phyloP scores from a whole-genome alignment of 2,329 filamentous ascomycete genomes.

The Cercospora zeae-maydis region DNA sequence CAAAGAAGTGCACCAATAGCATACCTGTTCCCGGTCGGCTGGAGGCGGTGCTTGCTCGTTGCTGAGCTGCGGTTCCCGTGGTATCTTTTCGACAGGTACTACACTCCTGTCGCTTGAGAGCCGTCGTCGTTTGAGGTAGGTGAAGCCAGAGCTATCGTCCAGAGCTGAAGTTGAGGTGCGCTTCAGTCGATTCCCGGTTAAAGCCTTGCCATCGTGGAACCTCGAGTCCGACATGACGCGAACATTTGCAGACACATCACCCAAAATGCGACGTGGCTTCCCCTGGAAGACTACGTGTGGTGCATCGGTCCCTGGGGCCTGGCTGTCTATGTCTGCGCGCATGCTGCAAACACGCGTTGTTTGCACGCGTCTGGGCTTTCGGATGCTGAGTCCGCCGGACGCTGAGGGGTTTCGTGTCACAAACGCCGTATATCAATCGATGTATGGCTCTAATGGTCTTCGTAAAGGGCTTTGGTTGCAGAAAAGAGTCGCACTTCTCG shows the following conservation, averaged over 20 bases:
- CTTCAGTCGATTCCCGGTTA: conserved; percentile 35
- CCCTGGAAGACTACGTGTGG: conserved; percentile 7
- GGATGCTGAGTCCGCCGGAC: not conserved
- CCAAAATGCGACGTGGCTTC: conserved; percentile 27
- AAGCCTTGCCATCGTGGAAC: conserved; percentile 23
- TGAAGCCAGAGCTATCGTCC: conserved; percentile 34
- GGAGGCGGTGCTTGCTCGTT: not conserved
- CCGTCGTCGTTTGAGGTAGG: conserved; percentile 35
- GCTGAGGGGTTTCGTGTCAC: not conserved
- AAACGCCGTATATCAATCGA: not conserved
- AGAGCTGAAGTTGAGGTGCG: conserved; percentile 32
- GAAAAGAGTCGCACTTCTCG: too few relatives aligned
- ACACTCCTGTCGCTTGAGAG: conserved; percentile 17
- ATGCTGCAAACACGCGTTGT: conserved; percentile 6
- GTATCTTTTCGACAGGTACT: not conserved
- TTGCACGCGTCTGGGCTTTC: conserved; percentile 9
- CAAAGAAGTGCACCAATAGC: not conserved
- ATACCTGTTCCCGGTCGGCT: conserved; percentile 4
- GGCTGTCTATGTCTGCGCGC: conserved; percentile 10
- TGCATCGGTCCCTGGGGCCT: conserved; percentile 6
- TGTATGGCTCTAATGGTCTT: too few relatives aligned
- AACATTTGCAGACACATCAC: conserved; percentile 35
- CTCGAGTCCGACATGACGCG: conserved; percentile 17
- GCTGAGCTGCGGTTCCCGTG: not conserved
- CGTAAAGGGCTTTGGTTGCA: too few relatives aligned